These are phyloP conservation scores for Citrullus amarus DNA, from an alignment of 306 rosid species.

Conservation along the genomic window DNA sequence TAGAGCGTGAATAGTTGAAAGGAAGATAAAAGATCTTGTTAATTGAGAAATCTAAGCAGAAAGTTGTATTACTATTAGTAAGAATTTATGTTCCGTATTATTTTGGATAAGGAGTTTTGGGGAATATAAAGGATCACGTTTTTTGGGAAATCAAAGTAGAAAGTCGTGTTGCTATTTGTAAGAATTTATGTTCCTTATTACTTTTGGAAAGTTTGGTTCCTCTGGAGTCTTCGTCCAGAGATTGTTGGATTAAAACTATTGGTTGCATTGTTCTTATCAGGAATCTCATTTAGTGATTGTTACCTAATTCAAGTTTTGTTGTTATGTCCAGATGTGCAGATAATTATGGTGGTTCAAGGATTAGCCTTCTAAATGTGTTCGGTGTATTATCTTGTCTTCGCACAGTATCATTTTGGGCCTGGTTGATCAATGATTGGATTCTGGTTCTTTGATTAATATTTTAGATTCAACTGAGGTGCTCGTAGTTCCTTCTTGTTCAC, in stretches of 20 bases:
- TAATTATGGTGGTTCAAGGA: not conserved
- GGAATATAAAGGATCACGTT: not conserved
- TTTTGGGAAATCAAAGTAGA: not conserved
- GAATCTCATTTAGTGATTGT: not conserved
- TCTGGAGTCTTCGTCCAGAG: not conserved
- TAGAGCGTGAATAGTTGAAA: not conserved
- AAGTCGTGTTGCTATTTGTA: not conserved
- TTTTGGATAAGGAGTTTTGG: not conserved
- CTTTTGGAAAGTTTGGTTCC: not conserved
- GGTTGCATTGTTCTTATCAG: not conserved
- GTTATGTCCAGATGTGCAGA: not conserved
- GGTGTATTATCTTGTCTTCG: not conserved
- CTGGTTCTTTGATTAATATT: not conserved
- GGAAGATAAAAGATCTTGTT: not conserved
- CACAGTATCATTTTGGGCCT: not conserved
- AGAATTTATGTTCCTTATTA: not conserved
- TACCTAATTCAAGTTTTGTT: not conserved
- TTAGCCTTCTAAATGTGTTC: not conserved
- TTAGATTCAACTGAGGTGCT: not conserved
- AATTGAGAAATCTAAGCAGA: not conserved
- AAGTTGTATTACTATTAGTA: not conserved
- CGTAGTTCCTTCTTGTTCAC: constrained; percentile 18
- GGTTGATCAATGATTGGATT: not conserved
- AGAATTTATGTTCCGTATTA: not conserved
- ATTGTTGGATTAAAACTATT: not conserved